Percentiles rank a stretch among this genome's conserved stretches.
Conservation (phyloP, 768 basidiomycete genomes). For the Lactarius akahatsu region DNA sequence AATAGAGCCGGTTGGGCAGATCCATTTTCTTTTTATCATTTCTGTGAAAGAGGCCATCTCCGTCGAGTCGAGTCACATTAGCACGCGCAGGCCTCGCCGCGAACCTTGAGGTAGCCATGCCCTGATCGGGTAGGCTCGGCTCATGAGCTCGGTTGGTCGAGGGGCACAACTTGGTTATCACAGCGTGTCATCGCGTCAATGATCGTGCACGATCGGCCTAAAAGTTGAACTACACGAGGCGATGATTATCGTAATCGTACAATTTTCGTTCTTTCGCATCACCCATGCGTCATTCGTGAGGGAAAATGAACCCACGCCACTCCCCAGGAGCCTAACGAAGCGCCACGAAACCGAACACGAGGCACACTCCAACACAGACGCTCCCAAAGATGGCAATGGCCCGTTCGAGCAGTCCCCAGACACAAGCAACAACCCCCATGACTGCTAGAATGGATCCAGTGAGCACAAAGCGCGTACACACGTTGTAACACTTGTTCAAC, state of each 20-base stretch:
- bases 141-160: slow-evolving; percentile 10
- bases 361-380: slow-evolving; percentile 16
- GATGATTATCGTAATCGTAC: slow-evolving; percentile 20
- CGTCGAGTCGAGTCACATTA: slow-evolving; percentile 16
- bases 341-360: slow-evolving; percentile 17
- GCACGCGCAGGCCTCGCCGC: slow-evolving; percentile 21
- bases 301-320: not conserved
- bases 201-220: slow-evolving; percentile 14
- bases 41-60: not conserved
- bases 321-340: slow-evolving; percentile 12
- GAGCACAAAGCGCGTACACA: slow-evolving; percentile 16
- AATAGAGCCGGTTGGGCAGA: not conserved
- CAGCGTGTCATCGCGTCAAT: slow-evolving; percentile 1
- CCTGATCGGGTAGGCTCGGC: slow-evolving; percentile 25
- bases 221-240: slow-evolving; percentile 13
- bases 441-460: slow-evolving; percentile 16
- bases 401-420: slow-evolving; percentile 15
- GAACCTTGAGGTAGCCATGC: slow-evolving; percentile 19
- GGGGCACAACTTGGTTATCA: not conserved
- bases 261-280: not conserved
- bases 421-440: slow-evolving; percentile 9
- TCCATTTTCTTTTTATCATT: slow-evolving; percentile 14
- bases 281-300: slow-evolving; percentile 10
- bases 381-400: slow-evolving; percentile 20
- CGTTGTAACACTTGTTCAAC: slow-evolving; percentile 13